Percentiles rank a stretch among this genome's conserved stretches.
phyloP scores from a whole-genome alignment of 805 yeast species.

The Metschnikowia lunata region DNA sequence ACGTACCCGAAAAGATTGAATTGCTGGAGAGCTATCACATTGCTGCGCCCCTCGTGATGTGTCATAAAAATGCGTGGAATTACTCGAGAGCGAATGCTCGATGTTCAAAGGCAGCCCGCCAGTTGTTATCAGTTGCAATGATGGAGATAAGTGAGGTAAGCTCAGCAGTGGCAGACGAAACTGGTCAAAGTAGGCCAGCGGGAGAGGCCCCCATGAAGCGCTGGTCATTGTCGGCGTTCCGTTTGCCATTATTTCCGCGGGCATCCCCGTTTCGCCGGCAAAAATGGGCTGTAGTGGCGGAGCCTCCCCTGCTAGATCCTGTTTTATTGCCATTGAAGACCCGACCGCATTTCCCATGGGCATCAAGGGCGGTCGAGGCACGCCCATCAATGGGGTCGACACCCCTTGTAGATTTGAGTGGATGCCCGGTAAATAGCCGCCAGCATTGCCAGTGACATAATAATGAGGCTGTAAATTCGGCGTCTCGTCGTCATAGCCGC shows the following conservation, averaged over 20 bases:
- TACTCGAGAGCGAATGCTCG: background rate
- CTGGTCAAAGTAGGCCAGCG: background rate
- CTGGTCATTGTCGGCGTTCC: background rate
- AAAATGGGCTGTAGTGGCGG: no score
- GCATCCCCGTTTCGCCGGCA: no score
- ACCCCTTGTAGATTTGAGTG: background rate
- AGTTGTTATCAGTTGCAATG: background rate
- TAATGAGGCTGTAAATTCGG: background rate
- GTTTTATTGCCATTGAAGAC: background rate
- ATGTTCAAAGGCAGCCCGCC: background rate
- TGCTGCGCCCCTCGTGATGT: no score
- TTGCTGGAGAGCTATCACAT: no score
- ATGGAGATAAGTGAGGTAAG: background rate
- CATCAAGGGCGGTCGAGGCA: background rate
- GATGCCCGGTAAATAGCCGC: background rate
- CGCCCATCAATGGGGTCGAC: background rate
- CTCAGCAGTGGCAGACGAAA: constrained; percentile 1
- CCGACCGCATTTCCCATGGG: background rate
- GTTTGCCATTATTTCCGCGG: no score
- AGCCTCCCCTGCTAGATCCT: no score
- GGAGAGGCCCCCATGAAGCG: background rate
- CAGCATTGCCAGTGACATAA: background rate
- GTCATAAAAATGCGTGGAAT: no score
- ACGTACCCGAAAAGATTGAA: background rate
- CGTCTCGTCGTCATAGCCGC: constrained; percentile 30